These are phyloP conservation scores for Ceratopteris richardii DNA, from an alignment of 75 land plant genomes.

Conservation along the genomic window DNA sequence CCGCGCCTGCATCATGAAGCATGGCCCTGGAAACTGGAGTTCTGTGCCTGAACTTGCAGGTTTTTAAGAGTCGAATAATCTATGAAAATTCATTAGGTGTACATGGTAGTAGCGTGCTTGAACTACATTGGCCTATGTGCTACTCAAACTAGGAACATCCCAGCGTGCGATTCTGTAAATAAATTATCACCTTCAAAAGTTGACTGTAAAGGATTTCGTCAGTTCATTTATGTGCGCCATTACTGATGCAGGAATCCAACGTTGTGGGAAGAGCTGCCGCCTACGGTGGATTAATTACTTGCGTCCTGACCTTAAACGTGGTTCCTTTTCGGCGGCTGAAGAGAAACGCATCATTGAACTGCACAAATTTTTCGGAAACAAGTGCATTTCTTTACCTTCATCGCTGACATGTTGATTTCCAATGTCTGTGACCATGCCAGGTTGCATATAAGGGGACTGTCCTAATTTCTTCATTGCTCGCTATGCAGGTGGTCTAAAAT, in stretches of 20 bases:
- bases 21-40: slow-evolving; percentile 85
- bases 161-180: neutral
- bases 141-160: too few species aligned
- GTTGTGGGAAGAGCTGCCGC: slow-evolving; percentile 10
- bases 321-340: neutral
- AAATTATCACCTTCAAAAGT: neutral
- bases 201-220: too few species aligned
- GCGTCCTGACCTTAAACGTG: slow-evolving; percentile 6
- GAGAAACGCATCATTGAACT: slow-evolving; percentile 6
- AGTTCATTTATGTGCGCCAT: too few species aligned
- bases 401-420: too few species aligned
- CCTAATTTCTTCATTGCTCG: too few species aligned
- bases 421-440: too few species aligned
- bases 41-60: slow-evolving; percentile 71
- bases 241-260: neutral
- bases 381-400: neutral
- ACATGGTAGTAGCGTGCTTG: neutral
- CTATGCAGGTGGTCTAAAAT: slow-evolving; percentile 3
- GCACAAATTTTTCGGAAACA: slow-evolving; percentile 1
- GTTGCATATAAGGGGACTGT: too few species aligned
- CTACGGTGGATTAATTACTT: slow-evolving; percentile 8
- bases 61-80: slow-evolving; percentile 1
- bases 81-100: neutral
- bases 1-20: slow-evolving; percentile 43
- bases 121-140: neutral